These are phyloP conservation scores for Kodamaea sp. DNA, from an alignment of 1,139 yeast genomes.

Conservation along the genomic window DNA sequence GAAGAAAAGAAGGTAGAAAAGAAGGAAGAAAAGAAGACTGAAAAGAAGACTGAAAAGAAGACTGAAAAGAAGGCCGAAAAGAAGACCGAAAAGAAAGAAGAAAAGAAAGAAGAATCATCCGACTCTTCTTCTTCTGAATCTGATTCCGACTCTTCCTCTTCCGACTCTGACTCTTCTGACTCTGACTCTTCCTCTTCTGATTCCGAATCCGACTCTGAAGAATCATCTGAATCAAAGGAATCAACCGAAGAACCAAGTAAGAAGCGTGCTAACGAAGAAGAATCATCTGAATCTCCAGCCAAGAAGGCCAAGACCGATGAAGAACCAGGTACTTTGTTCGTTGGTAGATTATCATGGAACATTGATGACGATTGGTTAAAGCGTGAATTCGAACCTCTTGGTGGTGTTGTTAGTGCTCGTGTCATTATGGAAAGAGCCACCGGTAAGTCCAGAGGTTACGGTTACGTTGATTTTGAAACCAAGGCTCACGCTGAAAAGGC, in stretches of 20 bases:
- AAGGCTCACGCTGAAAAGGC: slow-evolving; percentile 84
- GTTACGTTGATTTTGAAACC: slow-evolving; percentile 89
- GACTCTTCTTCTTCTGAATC: slow-evolving; percentile 18
- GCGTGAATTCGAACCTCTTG: slow-evolving; percentile 77
- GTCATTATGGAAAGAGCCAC: slow-evolving; percentile 90
- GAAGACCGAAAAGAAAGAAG: slow-evolving; percentile 9
- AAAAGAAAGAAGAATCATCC: slow-evolving; percentile 20
- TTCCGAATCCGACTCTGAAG: slow-evolving; percentile 18
- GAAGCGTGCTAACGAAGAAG: slow-evolving; percentile 32
- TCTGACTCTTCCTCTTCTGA: slow-evolving; percentile 22
- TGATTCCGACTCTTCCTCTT: slow-evolving; percentile 11
- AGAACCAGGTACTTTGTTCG: slow-evolving; percentile 87
- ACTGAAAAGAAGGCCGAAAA: slow-evolving; percentile 21
- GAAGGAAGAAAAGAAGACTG: slow-evolving; percentile 24
- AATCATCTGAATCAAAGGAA: slow-evolving; percentile 10
- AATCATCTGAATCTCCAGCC: slow-evolving; percentile 33
- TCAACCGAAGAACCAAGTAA: slow-evolving; percentile 14
- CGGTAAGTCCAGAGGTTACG: slow-evolving; percentile 96
- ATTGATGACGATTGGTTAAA: slow-evolving; percentile 92
- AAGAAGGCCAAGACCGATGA: slow-evolving; percentile 36
- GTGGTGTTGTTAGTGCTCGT: slow-evolving; percentile 84
- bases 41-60: slow-evolving; percentile 31
- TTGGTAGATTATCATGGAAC: slow-evolving; percentile 97
- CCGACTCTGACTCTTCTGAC: slow-evolving; percentile 18
- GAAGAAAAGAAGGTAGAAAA: slow-evolving; percentile 19